Evolutionary conservation across 2,329 filamentous ascomycete species (phyloP), one percentile per base, ranked within the genome.

Genomic region (Colletotrichum karsti): DNA sequence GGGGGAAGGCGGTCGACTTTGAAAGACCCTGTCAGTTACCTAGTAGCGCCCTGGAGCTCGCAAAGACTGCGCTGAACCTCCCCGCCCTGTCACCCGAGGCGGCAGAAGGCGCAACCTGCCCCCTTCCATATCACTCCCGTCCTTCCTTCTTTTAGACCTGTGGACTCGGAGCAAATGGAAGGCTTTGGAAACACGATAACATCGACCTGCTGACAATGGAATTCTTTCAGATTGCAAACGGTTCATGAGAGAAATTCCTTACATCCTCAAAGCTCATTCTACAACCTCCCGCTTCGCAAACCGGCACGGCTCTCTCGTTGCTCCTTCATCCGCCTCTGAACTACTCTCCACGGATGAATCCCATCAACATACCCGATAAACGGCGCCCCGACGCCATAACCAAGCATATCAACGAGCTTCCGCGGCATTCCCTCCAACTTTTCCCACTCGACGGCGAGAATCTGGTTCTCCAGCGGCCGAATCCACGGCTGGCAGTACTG

Each of bases 401-500:
- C 73, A 2, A 75, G 44, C 72, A 75, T 71, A 13, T 72, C 73
- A 35, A 75, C 73, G 20, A 74, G 30, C 9, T 67, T 63, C 12
- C 62, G 59, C 18, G 73, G 74, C 15, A 75, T 73, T 2, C 66
- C 62, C 13, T 66, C 66, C 20, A 74, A 30, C 57, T 71, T 72
- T 7, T 73, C 70, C 68, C 69, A 74, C 12, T 78, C 77, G 58
- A 79, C 75, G 12, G 77, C 76, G 6, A 81, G 69, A 7, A 76
- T 75, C 71, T 78, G 75, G 55, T 81, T 81, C 69, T 80, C 79
- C 54, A 72, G 73, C n/a, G 76, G 74, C n/a, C 79, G 70, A 24
- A 79, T 75, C 76, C 76, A 84, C 5, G 79, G 79, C 69, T 81
- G 78, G 65, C 78, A 81, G 72, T 80, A 81, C 71, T 81, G 79